Evolutionary conservation across 2,329 filamentous ascomycete genomes (phyloP), one percentile per base, ranked within the genome.

Genomic region (Arthrocladium fulminans): DNA sequence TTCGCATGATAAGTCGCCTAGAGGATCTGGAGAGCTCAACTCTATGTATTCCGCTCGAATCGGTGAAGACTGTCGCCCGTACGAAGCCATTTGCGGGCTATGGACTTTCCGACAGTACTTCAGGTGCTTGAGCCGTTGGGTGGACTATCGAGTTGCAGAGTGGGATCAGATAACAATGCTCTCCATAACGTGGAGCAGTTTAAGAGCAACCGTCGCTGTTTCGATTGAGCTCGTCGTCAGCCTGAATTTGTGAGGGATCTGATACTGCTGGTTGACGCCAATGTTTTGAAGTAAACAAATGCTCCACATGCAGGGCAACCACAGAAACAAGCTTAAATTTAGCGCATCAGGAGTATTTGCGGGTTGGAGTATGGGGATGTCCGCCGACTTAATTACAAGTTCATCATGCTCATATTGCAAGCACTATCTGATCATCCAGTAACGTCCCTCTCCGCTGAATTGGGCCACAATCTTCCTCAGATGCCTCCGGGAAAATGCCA

Each of bases 11-110:
- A 51, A 55, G 23, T 47, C 39, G 3, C 54, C 50, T 3, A 60
- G 54, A 39, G 58, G 58, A 48, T 60, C 58, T 13, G 57, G 58
- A n/a, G 58, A 60, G 44, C 52, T 56, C 12, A 51, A 34, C 5
- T 56, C 54, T 35, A 45, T 32, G 44, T 49, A 48, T 42, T 40
- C 47, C 8, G 42, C 17, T 19, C 37, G 15, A 17, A 39, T 22
- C 2, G 47, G 44, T 12, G 51, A 35, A 20, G 50, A 50, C 42
- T 51, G 51, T 20, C 39, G 41, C 47, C 15, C 20, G 49, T 51
- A 44, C 15, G 24, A 24, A 17, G 39, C 43, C 22, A 38, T 20
- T n/a, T n/a, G n/a, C n/a, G n/a, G n/a, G n/a, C n/a, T n/a, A n/a
- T n/a, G n/a, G n/a, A n/a, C n/a, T n/a, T n/a, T n/a, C n/a, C n/a